Percentiles rank a stretch among this genome's conserved stretches.
These are phyloP conservation scores for Basipetospora sp. DNA, from an alignment of 2,329 filamentous ascomycete species.

Conservation along the genomic window DNA sequence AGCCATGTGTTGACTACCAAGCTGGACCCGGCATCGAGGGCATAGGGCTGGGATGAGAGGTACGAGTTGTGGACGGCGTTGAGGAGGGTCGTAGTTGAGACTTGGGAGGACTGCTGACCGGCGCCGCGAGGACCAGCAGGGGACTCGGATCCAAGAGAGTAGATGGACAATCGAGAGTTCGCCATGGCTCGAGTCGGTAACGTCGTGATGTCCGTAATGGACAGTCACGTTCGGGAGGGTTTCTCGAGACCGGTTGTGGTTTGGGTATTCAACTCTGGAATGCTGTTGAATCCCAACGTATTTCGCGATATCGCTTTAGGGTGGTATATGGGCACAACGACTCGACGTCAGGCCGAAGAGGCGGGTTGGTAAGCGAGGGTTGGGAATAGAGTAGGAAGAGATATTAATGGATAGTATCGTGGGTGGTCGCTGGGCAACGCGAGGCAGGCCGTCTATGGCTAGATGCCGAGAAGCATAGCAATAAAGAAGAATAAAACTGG, in stretches of 20 bases:
- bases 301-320: too few relatives aligned
- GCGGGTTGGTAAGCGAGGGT: background rate
- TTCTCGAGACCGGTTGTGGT: too few relatives aligned
- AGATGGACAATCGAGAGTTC: slow-evolving; percentile 54
- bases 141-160: slow-evolving; percentile 51
- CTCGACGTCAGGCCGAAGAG: too few relatives aligned
- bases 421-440: background rate
- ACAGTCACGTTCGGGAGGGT: background rate
- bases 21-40: slow-evolving; percentile 77
- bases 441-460: background rate
- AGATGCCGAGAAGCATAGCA: background rate
- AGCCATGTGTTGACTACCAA: slow-evolving; percentile 93
- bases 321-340: too few relatives aligned
- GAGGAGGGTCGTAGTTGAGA: slow-evolving; percentile 83
- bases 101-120: slow-evolving; percentile 58
- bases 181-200: slow-evolving; percentile 29
- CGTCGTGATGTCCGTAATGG: slow-evolving; percentile 6
- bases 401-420: background rate
- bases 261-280: too few relatives aligned
- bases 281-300: too few relatives aligned
- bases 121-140: slow-evolving; percentile 40
- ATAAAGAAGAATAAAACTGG: slow-evolving; percentile 4
- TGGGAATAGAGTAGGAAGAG: background rate
- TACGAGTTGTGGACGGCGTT: slow-evolving; percentile 88
- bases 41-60: slow-evolving; percentile 65